Base-by-base conservation (phyloP, 495 filamentous ascomycete genomes). In the Neurospora sp. region DNA sequence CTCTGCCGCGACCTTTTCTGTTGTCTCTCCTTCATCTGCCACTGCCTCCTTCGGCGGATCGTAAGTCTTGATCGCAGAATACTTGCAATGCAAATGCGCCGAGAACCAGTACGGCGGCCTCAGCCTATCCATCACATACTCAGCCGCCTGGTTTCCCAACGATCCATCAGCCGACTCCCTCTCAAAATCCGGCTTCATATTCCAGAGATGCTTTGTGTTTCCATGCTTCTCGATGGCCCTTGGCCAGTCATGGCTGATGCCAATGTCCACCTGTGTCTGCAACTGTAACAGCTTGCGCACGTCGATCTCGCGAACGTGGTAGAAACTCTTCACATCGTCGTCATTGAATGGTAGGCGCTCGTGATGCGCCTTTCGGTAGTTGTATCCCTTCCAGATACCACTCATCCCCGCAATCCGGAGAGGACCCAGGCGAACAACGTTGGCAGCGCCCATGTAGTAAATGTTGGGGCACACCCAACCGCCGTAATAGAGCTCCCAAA, bases 381-480 rank as follows among this genome's bases (percentile, higher is more conserved):
- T 89, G 76, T 90, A 91, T 1, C 87, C 88, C 77, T 97, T 97
- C 91, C 93, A 98, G 72, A 98, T 99, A 5, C 96, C 96, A 31
- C 91, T 93, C 82, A 98, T 84, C 0, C 90, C 94, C n/a, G 92
- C 91, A 73, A 99, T 97, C 4, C 96, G 90, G 22, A 98, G 81
- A 3, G 91, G 89, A 4, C 94, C 94, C 69, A 93, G 86, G 18
- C 91, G 90, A 7, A 99, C 76, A 10, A 98, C 90, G 76, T 94
- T 96, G 37, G 96, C 92, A 14, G 94, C 94, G 53, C 96, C 96
- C 76, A 98, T 81, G 83, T 97, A 99, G 84, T 96, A 99, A 70
- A 99, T 99, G 70, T 95, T 97, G 20, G 92, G 94, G 1, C 95
- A 95, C 2, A 93, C 96, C 96, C 96, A 99, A 44, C 96, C 96